Evolutionary conservation across 148 eudicot species (phyloP), one percentile per base, ranked within the genome.

Genomic region (Chenopodium berlandieri): DNA sequence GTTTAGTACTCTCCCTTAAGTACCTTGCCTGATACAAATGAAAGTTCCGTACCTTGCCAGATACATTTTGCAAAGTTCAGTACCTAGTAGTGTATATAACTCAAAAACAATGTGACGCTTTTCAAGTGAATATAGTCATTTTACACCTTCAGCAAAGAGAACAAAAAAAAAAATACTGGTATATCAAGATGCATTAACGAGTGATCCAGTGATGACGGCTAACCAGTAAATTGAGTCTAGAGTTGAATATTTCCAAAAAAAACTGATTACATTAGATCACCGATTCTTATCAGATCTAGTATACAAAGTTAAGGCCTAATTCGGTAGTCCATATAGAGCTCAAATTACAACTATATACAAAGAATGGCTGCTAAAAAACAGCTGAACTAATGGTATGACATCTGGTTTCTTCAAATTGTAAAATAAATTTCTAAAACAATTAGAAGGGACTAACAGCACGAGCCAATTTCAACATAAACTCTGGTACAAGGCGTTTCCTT

Each of bases 401-500:
- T 20, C 56, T 8, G 11, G 78, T 71, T 71, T 56, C 70, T 44
- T 50, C 67, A 50, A 34, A 48, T 3, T 27, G 19, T 63, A 78
- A 46, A 0, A 64, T 1, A 65, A 46, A 11, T 37, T 37, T 23
- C 46, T 1, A 46, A 40, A 78, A 10, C 10, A 80, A 76, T 89
- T 87, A 96, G 81, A 94, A 96, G 19, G 99, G 99, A 82, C 99
- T 96, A 54, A 96, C 91, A 5, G 75, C 81, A 20, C 85, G 89
- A 34, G 98, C 99, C 86, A 91, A 79, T 81, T 86, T 88, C 86
- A 96, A 82, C 99, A 96, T 94, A 75, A 87, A 84, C 76, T 96
- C 99, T 25, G 99, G 99, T 72, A 96, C 95, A 46, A 94, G 82
- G 19, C 95, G 94, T 88, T 66, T 94, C 83, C 97, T 88, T 17